Base-by-base conservation (phyloP, 2,329 filamentous ascomycete genomes). In the Fusarium virguliforme region DNA sequence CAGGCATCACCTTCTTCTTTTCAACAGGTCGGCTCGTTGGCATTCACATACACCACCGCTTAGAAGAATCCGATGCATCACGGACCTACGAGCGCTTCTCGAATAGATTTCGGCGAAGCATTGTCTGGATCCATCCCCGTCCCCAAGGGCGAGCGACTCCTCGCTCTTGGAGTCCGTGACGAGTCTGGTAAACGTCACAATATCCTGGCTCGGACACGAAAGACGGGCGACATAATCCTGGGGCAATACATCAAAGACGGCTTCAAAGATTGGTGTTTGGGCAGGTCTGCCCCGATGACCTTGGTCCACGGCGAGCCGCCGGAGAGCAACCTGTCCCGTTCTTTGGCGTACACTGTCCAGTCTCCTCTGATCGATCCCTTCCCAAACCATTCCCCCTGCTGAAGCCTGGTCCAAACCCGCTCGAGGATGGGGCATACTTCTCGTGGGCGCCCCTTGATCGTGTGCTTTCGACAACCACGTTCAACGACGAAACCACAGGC, bases 1-100 rank as follows among this genome's bases (percentile, higher is more conserved):
- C 35, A 7, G 53, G 53, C 35, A 56, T 56, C 22, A 56, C 53
- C 34, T 56, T 56, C 24, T 56, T 56, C 24, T 56, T 56, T 15
- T 40, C 15, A 18, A 24, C 6, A 5, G 53, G 35, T 3, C 24
- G 24, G 15, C 13, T 30, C 53, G 9, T 30, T 13, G 53, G 53
- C 12, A 30, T 28, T 56, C 53, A 56, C 9, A n/a, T 40, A 2
- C 18, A 18, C 34, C 53, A 41, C 53, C 24, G 18, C 53, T 28
- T 6, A 15, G 53, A 30, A 30, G 53, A 56, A 6, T 56, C 53
- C 40, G 30, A 22, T 56, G 53, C 53, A 18, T 6, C n/a, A 15
- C 15, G 30, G 18, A 26, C 34, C 22, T 56, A 12, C 24, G 53
- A 56, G 8, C 53, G 53, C 15, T 56, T 56, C 53, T 2, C 35